Conservation (phyloP, 2,329 filamentous ascomycete genomes). For the Coleophoma crateriformis region DNA sequence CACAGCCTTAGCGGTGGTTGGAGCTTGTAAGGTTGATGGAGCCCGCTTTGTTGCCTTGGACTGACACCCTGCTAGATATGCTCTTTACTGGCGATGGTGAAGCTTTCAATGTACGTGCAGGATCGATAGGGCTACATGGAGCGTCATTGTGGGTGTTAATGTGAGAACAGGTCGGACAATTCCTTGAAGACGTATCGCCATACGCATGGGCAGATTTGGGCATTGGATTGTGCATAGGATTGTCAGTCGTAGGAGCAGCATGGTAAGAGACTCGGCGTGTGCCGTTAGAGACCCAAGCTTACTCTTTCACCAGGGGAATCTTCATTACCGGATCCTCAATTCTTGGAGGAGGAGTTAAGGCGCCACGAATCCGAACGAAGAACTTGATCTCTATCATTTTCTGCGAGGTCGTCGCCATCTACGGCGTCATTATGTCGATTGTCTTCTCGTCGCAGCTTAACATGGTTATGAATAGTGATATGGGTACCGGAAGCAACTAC, state of each 20-base stretch:
- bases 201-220: slow-evolving; percentile 90
- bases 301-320: slow-evolving; percentile 68
- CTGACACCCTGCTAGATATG: slow-evolving; percentile 65
- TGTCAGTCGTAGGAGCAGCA: slow-evolving; percentile 94
- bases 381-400: slow-evolving; percentile 99
- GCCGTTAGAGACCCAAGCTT: slow-evolving; percentile 2
- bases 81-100: slow-evolving; percentile 96
- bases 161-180: slow-evolving; percentile 69
- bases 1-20: slow-evolving; percentile 66
- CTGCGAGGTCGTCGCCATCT: slow-evolving; percentile 99
- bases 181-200: slow-evolving; percentile 89
- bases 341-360: slow-evolving; percentile 91
- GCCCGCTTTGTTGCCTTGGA: slow-evolving; percentile 4
- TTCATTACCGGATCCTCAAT: slow-evolving; percentile 98
- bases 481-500: slow-evolving; percentile 74
- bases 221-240: slow-evolving; percentile 88
- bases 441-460: slow-evolving; percentile 89
- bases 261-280: slow-evolving; percentile 54
- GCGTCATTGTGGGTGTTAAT: slow-evolving; percentile 17
- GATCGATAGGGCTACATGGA: background rate
- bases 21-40: slow-evolving; percentile 64
- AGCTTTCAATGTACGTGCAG: slow-evolving; percentile 74
- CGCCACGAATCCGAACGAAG: slow-evolving; percentile 96
- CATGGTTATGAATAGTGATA: slow-evolving; percentile 53
- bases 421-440: slow-evolving; percentile 99